Evolutionary conservation across 495 filamentous ascomycete species (phyloP).

Genomic region (Filosporella fistucella): DNA sequence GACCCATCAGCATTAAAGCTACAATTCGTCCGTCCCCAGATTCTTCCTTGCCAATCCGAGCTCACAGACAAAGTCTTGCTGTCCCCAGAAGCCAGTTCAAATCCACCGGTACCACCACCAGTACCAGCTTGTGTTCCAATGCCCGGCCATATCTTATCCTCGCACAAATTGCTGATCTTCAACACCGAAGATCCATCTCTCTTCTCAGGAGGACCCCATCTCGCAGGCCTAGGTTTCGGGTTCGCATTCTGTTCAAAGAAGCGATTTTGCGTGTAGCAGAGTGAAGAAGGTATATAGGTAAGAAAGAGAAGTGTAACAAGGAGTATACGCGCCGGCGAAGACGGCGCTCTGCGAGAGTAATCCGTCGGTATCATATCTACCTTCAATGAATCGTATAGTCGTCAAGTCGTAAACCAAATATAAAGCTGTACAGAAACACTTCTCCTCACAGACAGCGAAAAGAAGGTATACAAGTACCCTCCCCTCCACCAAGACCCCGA

Average conservation of each 20-base stretch:
- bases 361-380: too few species aligned
- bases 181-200: constrained; percentile 14
- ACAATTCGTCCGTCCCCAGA: constrained; percentile 83
- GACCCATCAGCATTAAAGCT: constrained; percentile 58
- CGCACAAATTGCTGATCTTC: constrained; percentile 59
- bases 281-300: constrained; percentile 1
- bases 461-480: too few species aligned
- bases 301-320: constrained; percentile 48
- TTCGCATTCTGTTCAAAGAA: constrained; percentile 13
- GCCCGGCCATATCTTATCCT: constrained; percentile 65
- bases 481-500: too few species aligned
- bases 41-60: constrained; percentile 69
- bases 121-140: constrained; percentile 63
- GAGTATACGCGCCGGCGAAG: constrained; percentile 73
- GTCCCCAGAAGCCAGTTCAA: constrained; percentile 49
- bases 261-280: constrained; percentile 11
- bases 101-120: constrained; percentile 57
- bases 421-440: too few species aligned
- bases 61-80: constrained; percentile 51
- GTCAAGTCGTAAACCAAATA: too few species aligned
- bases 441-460: too few species aligned
- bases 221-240: constrained; percentile 10
- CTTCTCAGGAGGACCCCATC: constrained; percentile 18
- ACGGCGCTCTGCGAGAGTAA: too few species aligned
- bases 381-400: too few species aligned